phyloP scores from a whole-genome alignment of 345 rosid genomes.

The Balakata baccata region DNA sequence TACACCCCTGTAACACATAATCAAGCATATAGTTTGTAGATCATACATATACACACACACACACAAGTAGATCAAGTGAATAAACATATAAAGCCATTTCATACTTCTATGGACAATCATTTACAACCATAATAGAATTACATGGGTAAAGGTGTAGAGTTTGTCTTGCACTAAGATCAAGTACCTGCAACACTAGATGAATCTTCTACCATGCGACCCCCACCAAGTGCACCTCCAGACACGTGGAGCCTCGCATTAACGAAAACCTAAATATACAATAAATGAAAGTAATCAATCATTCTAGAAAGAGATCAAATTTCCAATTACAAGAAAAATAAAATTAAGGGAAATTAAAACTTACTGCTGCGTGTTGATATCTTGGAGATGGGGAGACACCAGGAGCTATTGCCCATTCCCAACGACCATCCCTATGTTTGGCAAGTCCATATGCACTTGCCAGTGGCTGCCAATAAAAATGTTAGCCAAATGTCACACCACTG shows the following conservation, averaged over 20 bases:
- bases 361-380: constrained; percentile 99
- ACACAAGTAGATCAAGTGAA: background rate
- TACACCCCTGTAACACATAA: too few relatives aligned
- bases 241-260: constrained; percentile 98
- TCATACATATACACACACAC: background rate
- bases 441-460: constrained; percentile 97
- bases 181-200: constrained; percentile 96
- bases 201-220: constrained; percentile 99
- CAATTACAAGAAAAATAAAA: constrained; percentile 13
- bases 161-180: constrained; percentile 4
- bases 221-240: constrained; percentile 99
- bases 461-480: constrained; percentile 52
- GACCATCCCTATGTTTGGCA: constrained; percentile 99
- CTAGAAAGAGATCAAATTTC: background rate
- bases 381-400: constrained; percentile 98
- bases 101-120: background rate
- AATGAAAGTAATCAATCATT: constrained; percentile 16
- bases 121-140: background rate
- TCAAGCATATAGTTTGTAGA: background rate
- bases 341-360: constrained; percentile 39
- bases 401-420: constrained; percentile 99
- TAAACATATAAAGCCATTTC: background rate
- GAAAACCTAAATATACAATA: constrained; percentile 60
- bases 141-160: background rate
- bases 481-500: constrained; percentile 20